Conservation (phyloP, 2,329 filamentous ascomycete genomes). For the Aspergillus versicolor region DNA sequence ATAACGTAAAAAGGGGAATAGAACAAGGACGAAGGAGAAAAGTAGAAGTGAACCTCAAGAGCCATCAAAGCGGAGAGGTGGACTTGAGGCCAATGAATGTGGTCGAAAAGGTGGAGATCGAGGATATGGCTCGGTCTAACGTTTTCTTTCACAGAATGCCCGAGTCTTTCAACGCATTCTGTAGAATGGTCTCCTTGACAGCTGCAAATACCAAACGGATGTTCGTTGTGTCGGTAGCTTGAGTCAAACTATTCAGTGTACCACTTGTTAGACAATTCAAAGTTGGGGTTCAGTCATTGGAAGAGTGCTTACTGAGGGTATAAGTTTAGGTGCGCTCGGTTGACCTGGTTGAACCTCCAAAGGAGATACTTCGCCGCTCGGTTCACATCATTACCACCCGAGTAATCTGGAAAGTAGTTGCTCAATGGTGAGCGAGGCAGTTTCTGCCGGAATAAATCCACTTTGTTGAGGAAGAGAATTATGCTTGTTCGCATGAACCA, state of each 20-base stretch:
- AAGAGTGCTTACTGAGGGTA: slow-evolving; percentile 82
- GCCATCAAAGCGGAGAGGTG: slow-evolving; percentile 4
- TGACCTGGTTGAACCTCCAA: slow-evolving; percentile 99
- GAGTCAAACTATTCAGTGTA: slow-evolving; percentile 69
- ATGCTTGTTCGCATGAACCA: slow-evolving; percentile 99
- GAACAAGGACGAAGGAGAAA: slow-evolving; percentile 14
- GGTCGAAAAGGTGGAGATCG: not conserved
- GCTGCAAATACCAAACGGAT: slow-evolving; percentile 97
- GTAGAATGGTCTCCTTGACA: slow-evolving; percentile 97
- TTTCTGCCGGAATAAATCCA: slow-evolving; percentile 96
- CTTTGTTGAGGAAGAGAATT: slow-evolving; percentile 97
- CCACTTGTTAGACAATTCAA: slow-evolving; percentile 24
- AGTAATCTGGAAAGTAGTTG: slow-evolving; percentile 98
- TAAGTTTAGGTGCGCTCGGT: slow-evolving; percentile 89
- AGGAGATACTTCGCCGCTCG: slow-evolving; percentile 96
- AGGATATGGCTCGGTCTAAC: not conserved
- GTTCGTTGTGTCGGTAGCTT: slow-evolving; percentile 98
- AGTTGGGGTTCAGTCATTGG: not conserved
- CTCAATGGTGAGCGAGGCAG: slow-evolving; percentile 82
- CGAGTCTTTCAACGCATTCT: slow-evolving; percentile 97
- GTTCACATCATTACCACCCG: slow-evolving; percentile 95
- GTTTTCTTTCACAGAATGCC: slow-evolving; percentile 69
- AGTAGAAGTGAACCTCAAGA: slow-evolving; percentile 18
- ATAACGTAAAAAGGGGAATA: slow-evolving; percentile 16
- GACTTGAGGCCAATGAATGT: not conserved